Conservation (phyloP, 805 yeast genomes). For the Lipomyces mesembrius region DNA sequence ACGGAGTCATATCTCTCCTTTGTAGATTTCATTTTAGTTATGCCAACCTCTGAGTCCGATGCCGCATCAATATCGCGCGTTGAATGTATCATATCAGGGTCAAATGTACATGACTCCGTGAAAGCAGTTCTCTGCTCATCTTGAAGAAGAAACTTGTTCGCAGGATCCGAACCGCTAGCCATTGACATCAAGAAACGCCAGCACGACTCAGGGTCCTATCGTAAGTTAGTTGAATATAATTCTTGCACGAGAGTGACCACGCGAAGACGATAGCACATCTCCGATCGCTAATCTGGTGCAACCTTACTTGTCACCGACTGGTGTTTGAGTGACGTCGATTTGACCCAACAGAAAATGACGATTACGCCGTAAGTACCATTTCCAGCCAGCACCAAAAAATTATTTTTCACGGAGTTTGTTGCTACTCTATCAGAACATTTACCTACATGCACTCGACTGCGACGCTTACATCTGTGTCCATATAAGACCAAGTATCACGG, state of each 20-base stretch:
- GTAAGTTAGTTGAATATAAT: neutral
- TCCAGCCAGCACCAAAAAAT: neutral
- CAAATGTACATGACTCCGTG: no score
- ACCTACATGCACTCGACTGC: no score
- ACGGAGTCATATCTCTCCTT: slow-evolving; percentile 2
- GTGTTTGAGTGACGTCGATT: neutral
- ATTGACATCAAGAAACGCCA: neutral
- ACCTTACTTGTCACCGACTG: neutral
- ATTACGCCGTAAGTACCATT: neutral
- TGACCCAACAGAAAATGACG: neutral
- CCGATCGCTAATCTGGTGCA: neutral
- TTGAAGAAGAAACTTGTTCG: neutral
- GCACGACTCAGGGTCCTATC: neutral
- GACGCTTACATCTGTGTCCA: neutral
- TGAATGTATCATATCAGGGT: neutral
- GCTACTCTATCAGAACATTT: no score
- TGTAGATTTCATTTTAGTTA: neutral
- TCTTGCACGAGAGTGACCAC: neutral
- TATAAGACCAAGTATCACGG: neutral
- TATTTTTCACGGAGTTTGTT: neutral
- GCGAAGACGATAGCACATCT: neutral
- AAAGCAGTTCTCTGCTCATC: neutral
- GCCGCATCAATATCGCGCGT: neutral
- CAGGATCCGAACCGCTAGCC: slow-evolving; percentile 4
- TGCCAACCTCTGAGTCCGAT: neutral